Conservation (phyloP, 331 rosid species). For the Malus hybrid region DNA sequence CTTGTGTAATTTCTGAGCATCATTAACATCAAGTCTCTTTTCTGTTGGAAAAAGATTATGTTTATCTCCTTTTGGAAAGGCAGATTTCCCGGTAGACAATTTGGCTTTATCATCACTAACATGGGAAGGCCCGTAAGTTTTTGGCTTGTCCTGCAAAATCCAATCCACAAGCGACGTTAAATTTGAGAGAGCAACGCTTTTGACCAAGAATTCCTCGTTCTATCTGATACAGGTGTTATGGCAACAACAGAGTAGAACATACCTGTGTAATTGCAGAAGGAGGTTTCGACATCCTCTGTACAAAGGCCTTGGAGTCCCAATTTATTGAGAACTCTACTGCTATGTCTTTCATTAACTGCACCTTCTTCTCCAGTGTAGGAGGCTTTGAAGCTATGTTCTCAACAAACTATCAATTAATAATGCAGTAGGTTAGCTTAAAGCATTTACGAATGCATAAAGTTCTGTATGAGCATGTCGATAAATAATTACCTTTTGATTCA, state of each 20-base stretch:
- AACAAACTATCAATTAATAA: constrained; percentile 53
- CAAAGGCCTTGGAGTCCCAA: constrained; percentile 82
- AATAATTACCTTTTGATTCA: constrained; percentile 52
- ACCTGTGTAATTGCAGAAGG: constrained; percentile 50
- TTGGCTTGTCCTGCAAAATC: constrained; percentile 49
- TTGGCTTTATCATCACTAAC: constrained; percentile 19
- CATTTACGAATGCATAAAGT: constrained; percentile 3
- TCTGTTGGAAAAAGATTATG: constrained; percentile 31
- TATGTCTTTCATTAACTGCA: constrained; percentile 64
- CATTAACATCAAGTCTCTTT: constrained; percentile 30
- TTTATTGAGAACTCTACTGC: constrained; percentile 67
- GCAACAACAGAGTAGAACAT: constrained; percentile 9
- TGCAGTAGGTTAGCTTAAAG: constrained; percentile 19
- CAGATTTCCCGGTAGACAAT: constrained; percentile 26
- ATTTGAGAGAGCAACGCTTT: not conserved
- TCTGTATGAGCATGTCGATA: not conserved
- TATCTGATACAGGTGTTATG: not conserved
- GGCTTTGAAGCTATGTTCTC: constrained; percentile 56
- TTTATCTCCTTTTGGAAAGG: constrained; percentile 37
- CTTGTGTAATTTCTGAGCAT: constrained; percentile 27
- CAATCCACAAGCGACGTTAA: constrained; percentile 1
- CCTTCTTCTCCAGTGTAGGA: constrained; percentile 66
- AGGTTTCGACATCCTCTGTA: constrained; percentile 65
- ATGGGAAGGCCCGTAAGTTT: constrained; percentile 24
- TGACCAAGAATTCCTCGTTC: not conserved